These are phyloP conservation scores for Aspergillus indologenus DNA, from an alignment of 495 filamentous ascomycete species.

Conservation along the genomic window DNA sequence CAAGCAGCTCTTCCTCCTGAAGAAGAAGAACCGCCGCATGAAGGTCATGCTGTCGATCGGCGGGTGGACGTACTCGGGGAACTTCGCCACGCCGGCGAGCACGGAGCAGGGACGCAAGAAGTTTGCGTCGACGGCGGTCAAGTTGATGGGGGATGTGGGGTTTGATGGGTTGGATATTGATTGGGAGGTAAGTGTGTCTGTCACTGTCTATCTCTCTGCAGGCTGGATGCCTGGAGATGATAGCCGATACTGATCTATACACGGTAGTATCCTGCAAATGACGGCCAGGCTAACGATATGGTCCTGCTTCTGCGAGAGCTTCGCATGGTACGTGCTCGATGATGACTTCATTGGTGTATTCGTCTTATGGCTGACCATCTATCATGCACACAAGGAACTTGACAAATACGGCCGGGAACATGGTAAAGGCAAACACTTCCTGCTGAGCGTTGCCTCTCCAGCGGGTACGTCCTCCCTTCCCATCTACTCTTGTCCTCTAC, in stretches of 20 bases:
- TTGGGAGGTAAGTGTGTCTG: slow-evolving; percentile 47
- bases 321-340: slow-evolving; percentile 40
- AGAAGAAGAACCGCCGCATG: slow-evolving; percentile 72
- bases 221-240: background rate
- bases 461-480: slow-evolving; percentile 29
- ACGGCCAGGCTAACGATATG: slow-evolving; percentile 58
- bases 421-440: slow-evolving; percentile 54
- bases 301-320: slow-evolving; percentile 60
- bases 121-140: slow-evolving; percentile 67
- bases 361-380: background rate
- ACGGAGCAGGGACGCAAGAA: slow-evolving; percentile 51
- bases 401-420: slow-evolving; percentile 56
- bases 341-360: background rate
- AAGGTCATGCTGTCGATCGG: slow-evolving; percentile 67
- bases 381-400: slow-evolving; percentile 52
- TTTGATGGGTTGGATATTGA: slow-evolving; percentile 63
- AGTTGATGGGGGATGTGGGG: slow-evolving; percentile 63
- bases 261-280: slow-evolving; percentile 31
- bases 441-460: slow-evolving; percentile 66
- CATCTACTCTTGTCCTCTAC: background rate
- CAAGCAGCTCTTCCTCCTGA: slow-evolving; percentile 82
- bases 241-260: background rate
- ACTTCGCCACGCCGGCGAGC: slow-evolving; percentile 65
- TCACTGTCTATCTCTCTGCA: background rate
- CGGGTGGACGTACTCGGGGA: slow-evolving; percentile 74